phyloP scores from a whole-genome alignment of 306 rosid genomes.

The Vicia sativa region DNA sequence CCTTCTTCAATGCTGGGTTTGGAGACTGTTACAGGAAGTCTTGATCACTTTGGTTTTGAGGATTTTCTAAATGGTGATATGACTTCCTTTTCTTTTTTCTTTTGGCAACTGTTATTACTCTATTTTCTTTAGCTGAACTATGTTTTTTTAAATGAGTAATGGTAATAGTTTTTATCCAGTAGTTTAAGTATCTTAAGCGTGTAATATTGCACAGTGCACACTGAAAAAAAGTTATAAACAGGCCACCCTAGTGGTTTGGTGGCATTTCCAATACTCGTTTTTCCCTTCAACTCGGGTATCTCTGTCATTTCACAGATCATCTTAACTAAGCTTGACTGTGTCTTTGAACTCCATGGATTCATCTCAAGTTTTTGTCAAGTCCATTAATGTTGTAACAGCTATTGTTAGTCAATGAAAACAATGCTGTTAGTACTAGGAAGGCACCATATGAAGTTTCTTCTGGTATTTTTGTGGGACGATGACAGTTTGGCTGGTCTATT shows the following conservation, averaged over 20 bases:
- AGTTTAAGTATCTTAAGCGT: slow-evolving; percentile 8
- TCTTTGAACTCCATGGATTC: slow-evolving; percentile 42
- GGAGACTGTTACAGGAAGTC: slow-evolving; percentile 71
- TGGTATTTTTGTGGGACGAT: slow-evolving; percentile 92
- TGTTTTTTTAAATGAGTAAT: neutral
- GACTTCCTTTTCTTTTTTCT: slow-evolving; percentile 4
- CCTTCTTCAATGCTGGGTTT: slow-evolving; percentile 90
- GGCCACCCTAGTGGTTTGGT: neutral
- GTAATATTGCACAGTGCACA: neutral
- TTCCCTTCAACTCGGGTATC: neutral
- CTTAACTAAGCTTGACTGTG: neutral
- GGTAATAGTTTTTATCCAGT: neutral
- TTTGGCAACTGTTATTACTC: slow-evolving; percentile 1
- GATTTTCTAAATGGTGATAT: slow-evolving; percentile 71
- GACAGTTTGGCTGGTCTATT: slow-evolving; percentile 93
- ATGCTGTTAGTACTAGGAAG: slow-evolving; percentile 92
- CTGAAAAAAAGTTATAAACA: neutral
- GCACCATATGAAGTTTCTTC: slow-evolving; percentile 90
- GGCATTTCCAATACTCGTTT: neutral
- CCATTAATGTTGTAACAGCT: slow-evolving; percentile 75
- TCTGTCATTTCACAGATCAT: slow-evolving; percentile 2
- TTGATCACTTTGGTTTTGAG: slow-evolving; percentile 73
- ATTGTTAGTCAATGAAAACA: slow-evolving; percentile 95
- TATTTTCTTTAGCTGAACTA: neutral
- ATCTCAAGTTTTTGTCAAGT: slow-evolving; percentile 36